phyloP scores from a whole-genome alignment of 345 rosid genomes.

The Brassica rapa region DNA sequence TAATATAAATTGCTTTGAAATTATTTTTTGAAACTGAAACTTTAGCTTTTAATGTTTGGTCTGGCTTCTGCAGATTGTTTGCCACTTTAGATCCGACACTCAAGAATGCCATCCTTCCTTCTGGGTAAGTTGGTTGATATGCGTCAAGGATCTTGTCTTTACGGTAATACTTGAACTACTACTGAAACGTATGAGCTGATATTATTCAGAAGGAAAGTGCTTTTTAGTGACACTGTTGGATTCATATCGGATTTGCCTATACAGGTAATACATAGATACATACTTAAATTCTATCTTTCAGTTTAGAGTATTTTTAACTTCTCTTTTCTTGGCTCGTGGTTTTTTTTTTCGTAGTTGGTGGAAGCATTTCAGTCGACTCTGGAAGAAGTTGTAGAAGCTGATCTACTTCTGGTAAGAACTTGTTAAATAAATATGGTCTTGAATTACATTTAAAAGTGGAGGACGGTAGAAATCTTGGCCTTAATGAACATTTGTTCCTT shows the following conservation, averaged over 20 bases:
- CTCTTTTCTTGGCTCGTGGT: not conserved
- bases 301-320: not conserved
- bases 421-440: not conserved
- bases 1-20: conserved; percentile 10
- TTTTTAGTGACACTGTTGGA: conserved; percentile 92
- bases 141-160: not conserved
- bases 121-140: conserved; percentile 52
- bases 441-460: not conserved
- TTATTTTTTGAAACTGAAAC: conserved; percentile 16
- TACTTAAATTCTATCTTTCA: conserved; percentile 3
- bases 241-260: conserved; percentile 92
- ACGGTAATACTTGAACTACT: conserved; percentile 1
- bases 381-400: conserved; percentile 95
- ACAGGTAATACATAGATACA: conserved; percentile 54
- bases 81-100: conserved; percentile 84
- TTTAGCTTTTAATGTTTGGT: conserved; percentile 9
- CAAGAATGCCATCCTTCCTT: conserved; percentile 70
- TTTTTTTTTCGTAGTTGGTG: conserved; percentile 56
- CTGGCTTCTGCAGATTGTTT: conserved; percentile 58
- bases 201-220: conserved; percentile 72
- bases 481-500: conserved; percentile 11
- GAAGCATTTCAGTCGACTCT: conserved; percentile 93
- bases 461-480: not conserved
- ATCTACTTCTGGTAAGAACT: conserved; percentile 73
- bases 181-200: not conserved